Percentiles rank a stretch among this genome's conserved stretches.
Conservation (phyloP, 805 yeast genomes). For the Myxozyma melibiosi region DNA sequence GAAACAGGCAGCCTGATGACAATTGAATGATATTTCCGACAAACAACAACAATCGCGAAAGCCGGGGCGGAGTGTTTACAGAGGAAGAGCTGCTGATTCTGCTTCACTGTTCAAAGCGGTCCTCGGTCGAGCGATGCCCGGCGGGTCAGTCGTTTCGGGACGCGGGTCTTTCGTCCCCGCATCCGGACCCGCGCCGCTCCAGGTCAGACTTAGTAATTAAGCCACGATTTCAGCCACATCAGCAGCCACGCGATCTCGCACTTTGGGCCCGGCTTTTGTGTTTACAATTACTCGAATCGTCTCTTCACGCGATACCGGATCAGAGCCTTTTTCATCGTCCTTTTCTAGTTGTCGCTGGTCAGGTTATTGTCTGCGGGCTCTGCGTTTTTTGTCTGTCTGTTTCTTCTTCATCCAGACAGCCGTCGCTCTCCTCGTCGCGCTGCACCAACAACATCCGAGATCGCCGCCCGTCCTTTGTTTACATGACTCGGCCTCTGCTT, state of each 20-base stretch:
- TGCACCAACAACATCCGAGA: neutral
- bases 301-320: too few relatives aligned
- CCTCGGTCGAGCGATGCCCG: constrained; percentile 12
- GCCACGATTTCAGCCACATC: constrained; percentile 2
- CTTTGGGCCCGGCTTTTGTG: neutral
- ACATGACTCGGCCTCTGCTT: neutral
- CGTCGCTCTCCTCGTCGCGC: neutral
- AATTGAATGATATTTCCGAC: neutral
- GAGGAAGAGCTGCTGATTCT: neutral
- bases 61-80: too few relatives aligned
- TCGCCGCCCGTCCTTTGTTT: neutral
- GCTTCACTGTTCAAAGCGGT: too few relatives aligned
- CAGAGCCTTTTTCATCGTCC: neutral
- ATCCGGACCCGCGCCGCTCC: constrained; percentile 4
- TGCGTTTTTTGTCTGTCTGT: neutral
- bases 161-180: neutral
- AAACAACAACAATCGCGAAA: neutral
- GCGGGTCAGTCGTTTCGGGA: neutral
- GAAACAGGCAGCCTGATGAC: neutral
- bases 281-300: too few relatives aligned
- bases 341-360: neutral
- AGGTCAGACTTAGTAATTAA: neutral
- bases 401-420: neutral
- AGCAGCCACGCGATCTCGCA: neutral
- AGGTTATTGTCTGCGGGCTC: neutral